Conservation (phyloP, 768 basidiomycete genomes). For the Lactifluus rugatus region DNA sequence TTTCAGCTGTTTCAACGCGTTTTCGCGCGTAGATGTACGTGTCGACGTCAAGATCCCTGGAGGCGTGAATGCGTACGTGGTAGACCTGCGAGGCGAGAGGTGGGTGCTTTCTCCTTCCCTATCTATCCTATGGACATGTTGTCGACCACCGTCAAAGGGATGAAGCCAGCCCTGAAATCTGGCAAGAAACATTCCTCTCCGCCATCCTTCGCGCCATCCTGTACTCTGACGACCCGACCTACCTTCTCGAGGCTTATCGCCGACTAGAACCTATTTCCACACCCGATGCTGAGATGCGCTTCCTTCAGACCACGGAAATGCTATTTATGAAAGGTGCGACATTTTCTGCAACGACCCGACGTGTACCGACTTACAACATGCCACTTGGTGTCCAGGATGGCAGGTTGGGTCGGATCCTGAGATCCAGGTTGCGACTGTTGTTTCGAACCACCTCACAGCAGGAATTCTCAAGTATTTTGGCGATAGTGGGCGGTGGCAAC, state of each 20-base stretch:
- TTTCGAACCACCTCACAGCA: slow-evolving; percentile 92
- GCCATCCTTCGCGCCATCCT: slow-evolving; percentile 85
- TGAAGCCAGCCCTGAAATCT: slow-evolving; percentile 83
- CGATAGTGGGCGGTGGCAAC: slow-evolving; percentile 78
- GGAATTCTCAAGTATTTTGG: slow-evolving; percentile 97
- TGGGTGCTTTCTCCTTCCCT: slow-evolving; percentile 30
- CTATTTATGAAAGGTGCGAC: slow-evolving; percentile 72
- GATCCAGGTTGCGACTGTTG: slow-evolving; percentile 93
- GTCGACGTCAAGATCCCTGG: slow-evolving; percentile 99
- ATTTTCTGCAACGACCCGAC: background rate
- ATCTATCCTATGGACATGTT: background rate
- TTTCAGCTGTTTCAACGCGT: slow-evolving; percentile 92
- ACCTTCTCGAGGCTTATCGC: slow-evolving; percentile 86
- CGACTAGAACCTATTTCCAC: slow-evolving; percentile 92
- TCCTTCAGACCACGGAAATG: slow-evolving; percentile 82
- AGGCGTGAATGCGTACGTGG: slow-evolving; percentile 87
- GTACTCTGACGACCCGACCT: slow-evolving; percentile 91
- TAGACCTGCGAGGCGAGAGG: slow-evolving; percentile 92
- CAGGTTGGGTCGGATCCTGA: slow-evolving; percentile 98
- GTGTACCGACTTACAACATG: background rate
- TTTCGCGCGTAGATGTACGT: slow-evolving; percentile 90
- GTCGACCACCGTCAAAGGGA: slow-evolving; percentile 35
- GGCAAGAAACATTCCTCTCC: slow-evolving; percentile 97
- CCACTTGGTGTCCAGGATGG: slow-evolving; percentile 72
- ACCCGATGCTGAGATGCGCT: slow-evolving; percentile 79